Evolutionary conservation across 495 filamentous ascomycete genomes (phyloP), one percentile per base, ranked within the genome.

Genomic region (Lasiosphaeriaceae sp.): DNA sequence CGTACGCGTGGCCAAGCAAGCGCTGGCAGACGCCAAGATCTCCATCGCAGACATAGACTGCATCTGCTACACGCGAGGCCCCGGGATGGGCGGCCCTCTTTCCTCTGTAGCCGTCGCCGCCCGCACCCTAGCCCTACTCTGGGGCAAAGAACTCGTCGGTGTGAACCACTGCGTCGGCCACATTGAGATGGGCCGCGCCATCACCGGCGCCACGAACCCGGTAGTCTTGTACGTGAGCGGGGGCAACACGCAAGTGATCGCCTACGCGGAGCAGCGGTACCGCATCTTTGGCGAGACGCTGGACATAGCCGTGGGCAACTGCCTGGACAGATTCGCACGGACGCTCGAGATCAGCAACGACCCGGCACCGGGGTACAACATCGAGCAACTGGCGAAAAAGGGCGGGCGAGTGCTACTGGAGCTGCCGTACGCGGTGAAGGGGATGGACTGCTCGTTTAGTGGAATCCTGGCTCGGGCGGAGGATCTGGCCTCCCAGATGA

Each of bases 91-190:
- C 51, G 94, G 89, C 35, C 94, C 94, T 2, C 76, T 98, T n/a
- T 90, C 93, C 61, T 86, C 85, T 45, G 90, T 94, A 11, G 95
- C 92, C 2, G 74, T 97, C 12, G 91, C 85, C 0, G 94, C 93
- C 29, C 81, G 94, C 55, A 90, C 88, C 66, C 70, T 97, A 24
- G 81, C 84, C 54, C 74, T 96, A 48, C 81, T 98, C 16, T 98
- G 94, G 94, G 76, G 72, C n/a, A 93, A 92, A 69, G 77, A 83
- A 19, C 75, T 98, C 19, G 86, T 98, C 3, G 92, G 89, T 17
- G 94, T 98, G 12, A 98, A 98, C 73, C 94, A 98, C 72, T 98
- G 94, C 72, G 87, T 98, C 41, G 94, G 94, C 51, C 94, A 91
- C 86, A 97, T 98, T 48, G 94, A 98, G 77, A 98, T 98, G 94